phyloP scores from a whole-genome alignment of 352 stramenopile genomes.

The Pythium catenulatum region DNA sequence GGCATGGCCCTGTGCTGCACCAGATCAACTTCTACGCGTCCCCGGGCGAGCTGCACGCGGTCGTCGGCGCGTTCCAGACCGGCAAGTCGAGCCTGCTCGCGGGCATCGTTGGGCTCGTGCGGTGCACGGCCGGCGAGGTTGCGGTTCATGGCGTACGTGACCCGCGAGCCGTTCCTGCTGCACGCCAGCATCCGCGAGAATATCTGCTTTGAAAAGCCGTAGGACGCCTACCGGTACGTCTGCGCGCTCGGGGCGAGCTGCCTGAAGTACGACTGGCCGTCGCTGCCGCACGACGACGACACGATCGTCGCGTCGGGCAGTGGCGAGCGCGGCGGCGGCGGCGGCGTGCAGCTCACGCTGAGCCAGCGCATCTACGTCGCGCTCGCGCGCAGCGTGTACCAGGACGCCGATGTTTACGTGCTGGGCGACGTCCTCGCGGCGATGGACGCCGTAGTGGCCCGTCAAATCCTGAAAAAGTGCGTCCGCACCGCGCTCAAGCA shows the following conservation, averaged over 20 bases:
- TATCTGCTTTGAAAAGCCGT: constrained; percentile 95
- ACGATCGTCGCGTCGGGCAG: constrained; percentile 98
- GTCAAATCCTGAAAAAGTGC: constrained; percentile 94
- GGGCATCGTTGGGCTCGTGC: constrained; percentile 78
- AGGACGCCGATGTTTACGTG: constrained; percentile 92
- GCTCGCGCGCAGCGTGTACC: constrained; percentile 89
- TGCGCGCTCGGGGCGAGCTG: constrained; percentile 73
- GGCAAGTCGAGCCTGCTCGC: constrained; percentile 87
- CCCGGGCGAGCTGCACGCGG: constrained; percentile 75
- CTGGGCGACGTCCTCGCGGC: constrained; percentile 96
- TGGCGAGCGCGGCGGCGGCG: constrained; percentile 95
- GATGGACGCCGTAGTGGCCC: constrained; percentile 96
- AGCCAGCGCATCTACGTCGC: constrained; percentile 95
- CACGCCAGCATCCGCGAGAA: constrained; percentile 97
- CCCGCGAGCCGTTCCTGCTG: constrained; percentile 97
- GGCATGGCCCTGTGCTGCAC: constrained; percentile 69
- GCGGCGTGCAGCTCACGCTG: constrained; percentile 96
- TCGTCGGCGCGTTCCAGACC: constrained; percentile 80
- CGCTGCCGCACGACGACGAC: constrained; percentile 90
- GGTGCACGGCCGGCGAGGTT: constrained; percentile 74
- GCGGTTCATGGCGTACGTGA: constrained; percentile 95
- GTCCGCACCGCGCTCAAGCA: constrained; percentile 75
- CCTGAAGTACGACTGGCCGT: constrained; percentile 73
- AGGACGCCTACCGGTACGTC: constrained; percentile 77
- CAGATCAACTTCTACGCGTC: constrained; percentile 83